A percentile compares a stretch with the other conserved stretches of the same genome.
These are phyloP conservation scores for Fusarium virguliforme DNA, from an alignment of 2,329 filamentous ascomycete genomes.

Conservation along the genomic window DNA sequence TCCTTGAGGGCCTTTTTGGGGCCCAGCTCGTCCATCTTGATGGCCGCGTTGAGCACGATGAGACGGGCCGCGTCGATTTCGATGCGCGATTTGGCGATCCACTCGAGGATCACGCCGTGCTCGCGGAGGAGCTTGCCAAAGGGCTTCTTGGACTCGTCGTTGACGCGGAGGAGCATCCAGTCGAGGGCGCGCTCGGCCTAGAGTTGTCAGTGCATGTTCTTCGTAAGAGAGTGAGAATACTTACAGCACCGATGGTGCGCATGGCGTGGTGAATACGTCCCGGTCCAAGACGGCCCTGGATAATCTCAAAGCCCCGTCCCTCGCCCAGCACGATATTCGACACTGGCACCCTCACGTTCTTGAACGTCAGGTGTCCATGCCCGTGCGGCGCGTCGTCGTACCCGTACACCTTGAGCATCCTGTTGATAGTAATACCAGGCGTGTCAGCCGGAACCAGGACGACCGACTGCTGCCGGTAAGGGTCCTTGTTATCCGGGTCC, in stretches of 20 bases:
- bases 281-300: constrained; percentile 95
- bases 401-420: constrained; percentile 94
- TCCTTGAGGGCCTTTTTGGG: constrained; percentile 93
- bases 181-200: constrained; percentile 90
- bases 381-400: constrained; percentile 99
- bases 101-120: constrained; percentile 95
- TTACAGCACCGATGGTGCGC: constrained; percentile 88
- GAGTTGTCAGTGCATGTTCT: constrained; percentile 18
- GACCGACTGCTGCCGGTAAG: constrained; percentile 94
- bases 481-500: constrained; percentile 80
- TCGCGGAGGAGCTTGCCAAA: constrained; percentile 90
- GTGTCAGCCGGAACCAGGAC: constrained; percentile 87
- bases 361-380: constrained; percentile 92
- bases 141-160: constrained; percentile 90
- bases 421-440: constrained; percentile 90
- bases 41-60: constrained; percentile 92
- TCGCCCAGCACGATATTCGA: constrained; percentile 91
- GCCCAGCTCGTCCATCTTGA: constrained; percentile 91
- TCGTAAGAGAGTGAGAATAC: constrained; percentile 45
- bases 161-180: constrained; percentile 94
- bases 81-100: constrained; percentile 91
- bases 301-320: constrained; percentile 97
- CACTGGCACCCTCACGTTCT: constrained; percentile 89
- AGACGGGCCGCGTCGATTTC: constrained; percentile 95
- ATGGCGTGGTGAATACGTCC: constrained; percentile 98